A percentile compares a stretch with the other conserved stretches of the same genome.
Evolutionary conservation across 257 asterid species (phyloP).

Genomic region (Linaria vulgaris): DNA sequence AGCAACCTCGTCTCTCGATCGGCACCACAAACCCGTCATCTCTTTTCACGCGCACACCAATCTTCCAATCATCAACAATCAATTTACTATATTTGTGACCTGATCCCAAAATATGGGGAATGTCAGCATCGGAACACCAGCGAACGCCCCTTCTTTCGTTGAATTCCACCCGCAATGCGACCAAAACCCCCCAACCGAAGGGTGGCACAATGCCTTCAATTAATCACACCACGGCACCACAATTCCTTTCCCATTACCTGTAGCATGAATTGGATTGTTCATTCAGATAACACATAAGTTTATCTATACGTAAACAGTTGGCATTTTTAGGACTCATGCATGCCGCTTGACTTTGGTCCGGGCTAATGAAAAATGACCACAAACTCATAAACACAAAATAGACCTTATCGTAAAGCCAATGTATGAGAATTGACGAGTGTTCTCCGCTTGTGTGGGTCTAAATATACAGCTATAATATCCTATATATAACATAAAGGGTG

Average conservation of each 20-base stretch:
- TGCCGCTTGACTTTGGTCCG: too few species aligned
- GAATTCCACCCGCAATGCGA: conserved; percentile 74
- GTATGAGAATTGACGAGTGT: too few species aligned
- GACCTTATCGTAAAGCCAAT: too few species aligned
- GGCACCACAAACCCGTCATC: conserved; percentile 35
- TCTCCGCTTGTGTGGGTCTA: too few species aligned
- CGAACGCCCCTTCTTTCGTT: conserved; percentile 44
- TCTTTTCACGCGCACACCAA: conserved; percentile 49
- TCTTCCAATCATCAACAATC: conserved; percentile 58
- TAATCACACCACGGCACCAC: conserved; percentile 67
- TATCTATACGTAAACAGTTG: too few species aligned
- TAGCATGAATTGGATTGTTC: too few species aligned
- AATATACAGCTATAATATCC: too few species aligned
- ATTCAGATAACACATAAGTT: too few species aligned
- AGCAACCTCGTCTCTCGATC: conserved; percentile 34
- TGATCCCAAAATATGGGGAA: conserved; percentile 60
- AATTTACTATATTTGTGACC: conserved; percentile 39
- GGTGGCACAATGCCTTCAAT: conserved; percentile 50
- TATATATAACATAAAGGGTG: too few species aligned
- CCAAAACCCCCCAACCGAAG: conserved; percentile 59
- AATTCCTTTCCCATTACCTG: conserved; percentile 31
- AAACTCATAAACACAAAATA: too few species aligned
- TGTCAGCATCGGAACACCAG: conserved; percentile 49
- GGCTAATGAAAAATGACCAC: too few species aligned
- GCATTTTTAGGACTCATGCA: too few species aligned